Evolutionary conservation across 2,329 filamentous ascomycete genomes (phyloP).

Genomic region (Leptodontidium sp.): DNA sequence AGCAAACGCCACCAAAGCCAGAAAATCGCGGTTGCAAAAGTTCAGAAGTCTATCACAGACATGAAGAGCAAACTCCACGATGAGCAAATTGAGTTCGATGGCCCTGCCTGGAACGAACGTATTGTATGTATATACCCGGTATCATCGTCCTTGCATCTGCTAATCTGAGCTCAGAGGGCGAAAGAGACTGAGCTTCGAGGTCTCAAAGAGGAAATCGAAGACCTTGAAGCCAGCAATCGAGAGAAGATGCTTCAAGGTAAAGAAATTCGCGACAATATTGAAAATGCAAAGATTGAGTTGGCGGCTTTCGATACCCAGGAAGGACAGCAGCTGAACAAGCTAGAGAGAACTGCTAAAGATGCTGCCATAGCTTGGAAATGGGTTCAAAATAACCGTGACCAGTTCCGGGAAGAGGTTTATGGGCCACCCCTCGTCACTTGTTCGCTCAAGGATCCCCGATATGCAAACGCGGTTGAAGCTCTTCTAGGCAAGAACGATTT

Average conservation of each 20-base stretch:
- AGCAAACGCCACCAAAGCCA: conserved; percentile 56
- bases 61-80: conserved; percentile 71
- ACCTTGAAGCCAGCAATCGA: conserved; percentile 39
- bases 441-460: conserved; percentile 65
- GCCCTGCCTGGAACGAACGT: conserved; percentile 73
- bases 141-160: conserved; percentile 1
- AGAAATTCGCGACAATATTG: conserved; percentile 51
- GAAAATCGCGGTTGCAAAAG: conserved; percentile 58
- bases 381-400: conserved; percentile 74
- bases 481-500: conserved; percentile 62
- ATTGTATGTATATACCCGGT: conserved; percentile 63
- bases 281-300: conserved; percentile 57
- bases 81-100: conserved; percentile 72
- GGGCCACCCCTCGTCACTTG: conserved; percentile 72
- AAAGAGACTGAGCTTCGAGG: conserved; percentile 65
- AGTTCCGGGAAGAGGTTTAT: conserved; percentile 69
- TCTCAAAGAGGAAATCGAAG: conserved; percentile 52
- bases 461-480: conserved; percentile 66
- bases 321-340: conserved; percentile 75
- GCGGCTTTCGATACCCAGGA: conserved; percentile 73
- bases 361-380: conserved; percentile 79
- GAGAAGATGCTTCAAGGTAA: conserved; percentile 50
- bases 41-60: conserved; percentile 65
- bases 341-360: conserved; percentile 68
- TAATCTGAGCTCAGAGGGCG: conserved; percentile 54